Conservation (phyloP, 768 basidiomycete genomes). For the Thelephora aurantiotincta region DNA sequence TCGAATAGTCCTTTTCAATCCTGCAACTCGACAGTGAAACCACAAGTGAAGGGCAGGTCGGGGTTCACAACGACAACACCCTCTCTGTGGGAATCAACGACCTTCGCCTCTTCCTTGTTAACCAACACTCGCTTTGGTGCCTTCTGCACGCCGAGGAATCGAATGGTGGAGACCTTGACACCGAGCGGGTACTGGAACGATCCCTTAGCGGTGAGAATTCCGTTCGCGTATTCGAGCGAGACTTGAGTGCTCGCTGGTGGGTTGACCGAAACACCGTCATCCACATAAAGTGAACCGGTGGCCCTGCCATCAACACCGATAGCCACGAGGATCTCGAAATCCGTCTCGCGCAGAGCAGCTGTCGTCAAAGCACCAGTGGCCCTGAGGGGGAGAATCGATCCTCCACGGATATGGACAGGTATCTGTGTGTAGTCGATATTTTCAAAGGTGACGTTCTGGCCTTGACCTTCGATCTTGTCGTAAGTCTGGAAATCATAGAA, state of each 20-base stretch:
- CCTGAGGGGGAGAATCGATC: conserved; percentile 44
- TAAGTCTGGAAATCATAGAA: conserved; percentile 53
- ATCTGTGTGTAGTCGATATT: conserved; percentile 43
- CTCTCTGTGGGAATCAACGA: too few relatives aligned
- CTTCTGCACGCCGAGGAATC: conserved; percentile 14
- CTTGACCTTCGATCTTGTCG: conserved; percentile 32
- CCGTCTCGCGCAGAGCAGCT: conserved; percentile 31
- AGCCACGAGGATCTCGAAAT: conserved; percentile 53
- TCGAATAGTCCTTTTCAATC: too few relatives aligned
- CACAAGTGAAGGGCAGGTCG: too few relatives aligned
- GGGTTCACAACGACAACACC: too few relatives aligned
- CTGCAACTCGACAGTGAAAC: too few relatives aligned
- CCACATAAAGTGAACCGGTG: conserved; percentile 39
- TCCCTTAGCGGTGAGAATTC: conserved; percentile 17
- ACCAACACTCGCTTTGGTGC: too few relatives aligned
- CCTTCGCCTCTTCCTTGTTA: too few relatives aligned
- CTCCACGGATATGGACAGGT: conserved; percentile 49
- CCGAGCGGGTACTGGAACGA: conserved; percentile 15
- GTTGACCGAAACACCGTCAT: conserved; percentile 43
- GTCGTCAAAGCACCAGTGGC: conserved; percentile 46
- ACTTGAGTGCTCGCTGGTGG: conserved; percentile 17
- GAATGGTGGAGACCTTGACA: conserved; percentile 21
- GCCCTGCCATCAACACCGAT: conserved; percentile 37
- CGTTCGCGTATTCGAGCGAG: conserved; percentile 14
- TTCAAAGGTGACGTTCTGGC: conserved; percentile 23